Base-by-base conservation (phyloP, 345 rosid genomes). In the Anacardium occidentale region DNA sequence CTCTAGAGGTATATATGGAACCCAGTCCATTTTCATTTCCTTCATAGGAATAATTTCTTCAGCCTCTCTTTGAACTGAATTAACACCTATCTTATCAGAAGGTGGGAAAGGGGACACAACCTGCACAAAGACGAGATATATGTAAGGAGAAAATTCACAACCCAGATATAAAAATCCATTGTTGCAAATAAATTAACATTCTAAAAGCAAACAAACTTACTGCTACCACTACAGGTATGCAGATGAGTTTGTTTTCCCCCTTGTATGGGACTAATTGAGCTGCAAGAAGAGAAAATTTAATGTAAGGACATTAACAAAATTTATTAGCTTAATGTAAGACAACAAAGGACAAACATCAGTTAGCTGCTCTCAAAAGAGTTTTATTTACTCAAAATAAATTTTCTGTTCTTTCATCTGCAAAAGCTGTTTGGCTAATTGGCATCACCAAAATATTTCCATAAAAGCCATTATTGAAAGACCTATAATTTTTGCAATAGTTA, bases 1-100 rank as follows among this genome's bases (percentile, higher is more conserved):
- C 69, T 90, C 93, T 70, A 89, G 47, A 37, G 99, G 97, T 76
- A 96, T 83, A 77, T 96, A 96, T 7, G 99, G 99, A 75, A 88
- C 84, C 99, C 99, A 93, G 69, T 85, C 97, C 99, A 96, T 96
- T 84, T 96, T 91, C 99, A 96, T 96, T 73, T 89, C 83, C 73
- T 86, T 96, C 99, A 96, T 93, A 17, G 98, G 98, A 84, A 96
- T 72, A 80, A 93, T 93, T 80, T 93, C 98, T 84, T 96, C 99
- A 40, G 74, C 76, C 81, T 90, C 99, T 80, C 93, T 91, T 78
- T 96, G 99, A 85, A 96, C 97, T 9, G 98, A 96, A 64, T 88
- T 96, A 70, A 96, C 89, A 54, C 96, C 99, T 71, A 96, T 93
- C 86, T 90, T 90, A 84, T 96, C 97, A 62, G 99, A 96, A 69